These are phyloP conservation scores for Diaporthe longicolla DNA, from an alignment of 2,329 filamentous ascomycete species.

Conservation along the genomic window DNA sequence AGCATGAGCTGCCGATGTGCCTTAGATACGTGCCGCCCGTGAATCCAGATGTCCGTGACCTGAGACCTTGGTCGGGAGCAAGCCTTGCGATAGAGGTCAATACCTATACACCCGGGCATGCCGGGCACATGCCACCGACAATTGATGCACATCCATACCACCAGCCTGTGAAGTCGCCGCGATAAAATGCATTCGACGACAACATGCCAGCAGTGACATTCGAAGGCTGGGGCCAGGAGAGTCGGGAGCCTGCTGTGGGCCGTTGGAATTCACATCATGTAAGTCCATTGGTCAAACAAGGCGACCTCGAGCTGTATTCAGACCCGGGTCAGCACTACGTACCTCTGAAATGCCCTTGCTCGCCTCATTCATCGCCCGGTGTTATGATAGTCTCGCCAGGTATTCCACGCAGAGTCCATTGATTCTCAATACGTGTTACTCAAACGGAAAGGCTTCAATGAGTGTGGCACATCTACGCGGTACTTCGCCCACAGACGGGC, in stretches of 20 bases:
- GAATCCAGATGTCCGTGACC: neutral
- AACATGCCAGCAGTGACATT: neutral
- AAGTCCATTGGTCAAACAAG: constrained; percentile 13
- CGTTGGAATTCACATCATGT: neutral
- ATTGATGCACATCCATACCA: neutral
- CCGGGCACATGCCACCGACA: neutral
- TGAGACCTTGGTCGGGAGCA: neutral
- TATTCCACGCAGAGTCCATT: neutral
- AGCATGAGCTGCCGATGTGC: neutral
- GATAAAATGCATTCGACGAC: too few species aligned
- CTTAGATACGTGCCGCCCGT: too few species aligned
- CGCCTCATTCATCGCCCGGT: neutral
- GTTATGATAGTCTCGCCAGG: neutral
- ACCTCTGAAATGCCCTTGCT: neutral
- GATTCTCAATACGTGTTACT: neutral
- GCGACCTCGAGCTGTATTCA: neutral
- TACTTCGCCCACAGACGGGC: neutral
- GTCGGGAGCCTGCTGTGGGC: neutral
- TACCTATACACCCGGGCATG: neutral
- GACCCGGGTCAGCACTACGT: neutral
- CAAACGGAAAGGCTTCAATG: too few species aligned
- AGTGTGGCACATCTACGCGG: too few species aligned
- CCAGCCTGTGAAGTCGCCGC: too few species aligned
- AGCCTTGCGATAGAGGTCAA: neutral
- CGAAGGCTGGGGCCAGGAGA: neutral